Percentiles rank a stretch among this genome's conserved stretches.
Conservation (phyloP, 1,284 basidiomycete genomes). For the Paramarasmius palmivorus region DNA sequence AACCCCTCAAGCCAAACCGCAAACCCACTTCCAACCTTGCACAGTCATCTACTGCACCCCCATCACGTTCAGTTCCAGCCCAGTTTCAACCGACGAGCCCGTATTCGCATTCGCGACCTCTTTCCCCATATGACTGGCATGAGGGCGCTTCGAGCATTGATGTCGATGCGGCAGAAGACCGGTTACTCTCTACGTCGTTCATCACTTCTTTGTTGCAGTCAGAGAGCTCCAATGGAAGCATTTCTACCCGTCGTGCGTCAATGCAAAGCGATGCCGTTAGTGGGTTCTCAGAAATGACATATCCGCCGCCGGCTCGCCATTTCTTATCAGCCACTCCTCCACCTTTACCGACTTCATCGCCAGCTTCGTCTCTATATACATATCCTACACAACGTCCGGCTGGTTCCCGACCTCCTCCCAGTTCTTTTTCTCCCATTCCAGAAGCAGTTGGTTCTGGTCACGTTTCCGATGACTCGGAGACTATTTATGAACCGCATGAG, state of each 20-base stretch:
- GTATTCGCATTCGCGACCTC: slow-evolving; percentile 19
- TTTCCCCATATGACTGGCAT: slow-evolving; percentile 55
- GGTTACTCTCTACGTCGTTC: slow-evolving; percentile 58
- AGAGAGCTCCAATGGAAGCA: slow-evolving; percentile 33
- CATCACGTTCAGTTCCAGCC: not conserved
- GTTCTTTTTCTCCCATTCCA: slow-evolving; percentile 31
- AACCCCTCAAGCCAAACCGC: slow-evolving; percentile 6
- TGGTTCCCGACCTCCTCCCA: slow-evolving; percentile 33
- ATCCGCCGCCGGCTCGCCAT: slow-evolving; percentile 36
- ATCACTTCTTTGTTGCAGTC: slow-evolving; percentile 55
- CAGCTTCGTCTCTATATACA: slow-evolving; percentile 14
- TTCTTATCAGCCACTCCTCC: slow-evolving; percentile 15
- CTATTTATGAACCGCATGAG: slow-evolving; percentile 25
- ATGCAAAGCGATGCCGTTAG: slow-evolving; percentile 41
- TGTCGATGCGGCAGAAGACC: slow-evolving; percentile 55
- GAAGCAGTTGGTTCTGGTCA: slow-evolving; percentile 21
- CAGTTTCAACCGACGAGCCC: slow-evolving; percentile 16
- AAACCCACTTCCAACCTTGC: slow-evolving; percentile 2
- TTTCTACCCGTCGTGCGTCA: slow-evolving; percentile 29
- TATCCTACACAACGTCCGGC: slow-evolving; percentile 16
- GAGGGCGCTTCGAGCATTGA: slow-evolving; percentile 61
- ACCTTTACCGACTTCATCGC: slow-evolving; percentile 8
- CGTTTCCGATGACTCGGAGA: slow-evolving; percentile 30
- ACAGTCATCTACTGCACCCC: not conserved
- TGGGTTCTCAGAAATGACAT: slow-evolving; percentile 52